Base-by-base conservation (phyloP, 805 yeast species). In the Wickerhamiella lipophila region DNA sequence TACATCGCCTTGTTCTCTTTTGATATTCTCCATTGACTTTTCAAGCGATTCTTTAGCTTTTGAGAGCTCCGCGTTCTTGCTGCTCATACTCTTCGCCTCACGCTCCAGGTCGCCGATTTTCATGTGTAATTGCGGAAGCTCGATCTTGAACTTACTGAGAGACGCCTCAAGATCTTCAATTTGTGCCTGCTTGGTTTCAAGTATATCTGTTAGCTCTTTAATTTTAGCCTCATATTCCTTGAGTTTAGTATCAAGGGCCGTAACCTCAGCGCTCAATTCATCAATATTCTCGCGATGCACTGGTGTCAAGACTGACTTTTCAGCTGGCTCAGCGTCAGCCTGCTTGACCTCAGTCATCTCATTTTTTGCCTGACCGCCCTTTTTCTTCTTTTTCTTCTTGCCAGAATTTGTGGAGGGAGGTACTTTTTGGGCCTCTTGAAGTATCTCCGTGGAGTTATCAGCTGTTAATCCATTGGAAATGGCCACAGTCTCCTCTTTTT, bases 1-100 rank as follows among this genome's bases (percentile, higher is more conserved):
- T 5, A 19, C 38, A 21, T 23, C 25, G 4, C 64, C 50, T 60
- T 60, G 62, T 13, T 71, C 72, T 29, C 57, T 61, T 21, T 60
- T 47, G 22, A 69, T 53, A 16, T 9, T 16, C 8, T 7, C 3
- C 3, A 22, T 36, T 7, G 23, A 22, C 15, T 36, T 11, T 6
- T 36, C 41, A 12, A 36, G 41, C 8, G 29, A 23, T 6, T 8
- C 22, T 18, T 40, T 16, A 8, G 43, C 30, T 22, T 12, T 4
- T 9, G 13, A 8, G 21, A 40, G 32, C 32, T 40, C 32, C 3
- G 43, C 19, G 22, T 23, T 25, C 32, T 40, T 25, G 29, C 15
- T 15, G 29, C 16, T 25, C 22, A 25, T 13, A 6, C 22, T 29
- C 6, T 30, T 34, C 7, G 15, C 32, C 19, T 22, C 30, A 13